Conservation (phyloP, 129 eudicot species). For the Artemisia argyi region DNA sequence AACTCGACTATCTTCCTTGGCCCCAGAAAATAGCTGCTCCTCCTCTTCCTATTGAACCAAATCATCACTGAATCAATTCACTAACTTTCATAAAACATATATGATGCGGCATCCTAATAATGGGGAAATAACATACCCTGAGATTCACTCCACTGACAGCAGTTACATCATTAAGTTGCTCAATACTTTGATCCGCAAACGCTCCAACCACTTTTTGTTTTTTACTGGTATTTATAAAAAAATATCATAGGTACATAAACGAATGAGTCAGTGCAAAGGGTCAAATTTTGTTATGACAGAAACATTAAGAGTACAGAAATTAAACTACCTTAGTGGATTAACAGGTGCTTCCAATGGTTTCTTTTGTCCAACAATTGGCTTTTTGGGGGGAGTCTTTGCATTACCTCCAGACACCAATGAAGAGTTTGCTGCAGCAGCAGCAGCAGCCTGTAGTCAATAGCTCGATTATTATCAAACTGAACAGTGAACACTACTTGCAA, state of each 20-base stretch:
- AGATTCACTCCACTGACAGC: slow-evolving; percentile 94
- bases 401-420: slow-evolving; percentile 42
- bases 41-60: slow-evolving; percentile 72
- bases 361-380: slow-evolving; percentile 60
- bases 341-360: slow-evolving; percentile 70
- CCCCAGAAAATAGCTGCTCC: slow-evolving; percentile 75
- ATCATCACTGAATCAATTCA: slow-evolving; percentile 2
- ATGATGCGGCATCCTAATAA: slow-evolving; percentile 13
- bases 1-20: slow-evolving; percentile 78
- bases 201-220: slow-evolving; percentile 81
- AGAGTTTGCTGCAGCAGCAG: slow-evolving; percentile 35
- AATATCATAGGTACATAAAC: background rate
- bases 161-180: slow-evolving; percentile 90
- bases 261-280: slow-evolving; percentile 1
- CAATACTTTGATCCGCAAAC: slow-evolving; percentile 82
- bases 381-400: slow-evolving; percentile 62
- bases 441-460: slow-evolving; percentile 36
- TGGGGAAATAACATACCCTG: slow-evolving; percentile 44
- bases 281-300: background rate
- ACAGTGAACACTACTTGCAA: background rate
- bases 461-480: slow-evolving; percentile 25
- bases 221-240: slow-evolving; percentile 46
- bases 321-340: slow-evolving; percentile 60
- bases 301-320: slow-evolving; percentile 17
- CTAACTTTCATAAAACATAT: background rate